Percentiles rank a stretch among this genome's conserved stretches.
Evolutionary conservation across 2,329 filamentous ascomycete species (phyloP).

Genomic region (Beauveria pseudobassiana): DNA sequence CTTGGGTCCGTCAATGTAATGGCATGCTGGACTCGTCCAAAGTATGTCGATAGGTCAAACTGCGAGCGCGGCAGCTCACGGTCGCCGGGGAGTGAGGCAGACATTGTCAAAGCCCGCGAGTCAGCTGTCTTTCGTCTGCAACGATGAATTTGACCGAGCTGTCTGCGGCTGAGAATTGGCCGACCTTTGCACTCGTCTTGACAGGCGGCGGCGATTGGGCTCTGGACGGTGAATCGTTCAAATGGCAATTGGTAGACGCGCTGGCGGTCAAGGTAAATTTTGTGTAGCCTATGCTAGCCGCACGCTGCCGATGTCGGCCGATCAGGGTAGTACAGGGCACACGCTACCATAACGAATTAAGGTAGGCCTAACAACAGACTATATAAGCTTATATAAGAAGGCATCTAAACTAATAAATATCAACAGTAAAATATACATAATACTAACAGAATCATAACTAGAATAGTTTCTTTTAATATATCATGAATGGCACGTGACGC

Average conservation of each 20-base stretch:
- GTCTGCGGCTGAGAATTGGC: neutral
- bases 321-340: neutral
- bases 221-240: neutral
- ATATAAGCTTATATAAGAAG: too few relatives aligned
- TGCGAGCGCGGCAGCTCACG: slow-evolving; percentile 86
- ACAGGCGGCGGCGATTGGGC: neutral
- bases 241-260: neutral
- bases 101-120: slow-evolving; percentile 38
- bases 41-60: slow-evolving; percentile 89
- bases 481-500: too few relatives aligned
- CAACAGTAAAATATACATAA: too few relatives aligned
- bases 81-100: slow-evolving; percentile 55
- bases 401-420: too few relatives aligned
- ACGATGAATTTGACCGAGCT: neutral
- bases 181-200: neutral
- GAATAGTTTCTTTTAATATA: too few relatives aligned
- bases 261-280: slow-evolving; percentile 2
- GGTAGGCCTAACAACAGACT: too few relatives aligned
- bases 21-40: slow-evolving; percentile 86
- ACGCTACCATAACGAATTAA: too few relatives aligned
- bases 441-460: too few relatives aligned
- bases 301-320: slow-evolving; percentile 9
- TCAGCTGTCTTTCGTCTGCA: neutral
- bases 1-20: slow-evolving; percentile 89
- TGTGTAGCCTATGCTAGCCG: slow-evolving; percentile 2